Conservation (phyloP, 805 yeast genomes). For the Starmerella gropengiesseri region DNA sequence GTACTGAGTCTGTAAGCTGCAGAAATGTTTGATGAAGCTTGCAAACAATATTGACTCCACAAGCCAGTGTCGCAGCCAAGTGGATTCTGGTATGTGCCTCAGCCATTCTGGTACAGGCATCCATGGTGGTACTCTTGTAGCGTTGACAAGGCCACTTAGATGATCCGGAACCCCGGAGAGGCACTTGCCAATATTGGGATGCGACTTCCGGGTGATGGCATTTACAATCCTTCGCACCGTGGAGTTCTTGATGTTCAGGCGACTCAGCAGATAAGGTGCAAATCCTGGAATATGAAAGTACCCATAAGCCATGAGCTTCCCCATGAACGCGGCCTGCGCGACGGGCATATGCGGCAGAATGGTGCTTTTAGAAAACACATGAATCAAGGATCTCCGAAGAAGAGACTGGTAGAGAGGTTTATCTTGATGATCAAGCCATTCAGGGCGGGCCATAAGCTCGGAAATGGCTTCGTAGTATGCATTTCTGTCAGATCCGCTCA, state of each 20-base stretch:
- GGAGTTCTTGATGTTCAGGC: conserved; percentile 12
- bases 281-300: conserved; percentile 46
- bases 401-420: conserved; percentile 20
- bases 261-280: conserved; percentile 35
- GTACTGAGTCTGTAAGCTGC: conserved; percentile 27
- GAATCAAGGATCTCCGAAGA: conserved; percentile 44
- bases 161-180: conserved; percentile 1
- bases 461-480: conserved; percentile 34
- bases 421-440: conserved; percentile 28
- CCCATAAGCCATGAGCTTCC: conserved; percentile 58
- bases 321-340: conserved; percentile 54
- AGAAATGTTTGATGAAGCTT: conserved; percentile 35
- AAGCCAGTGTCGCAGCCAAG: conserved; percentile 31
- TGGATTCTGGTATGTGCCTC: not conserved
- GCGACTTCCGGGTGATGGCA: too few relatives aligned
- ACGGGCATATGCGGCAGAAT: conserved; percentile 42
- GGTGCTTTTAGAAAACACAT: conserved; percentile 35
- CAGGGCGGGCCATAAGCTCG: conserved; percentile 31
- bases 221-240: too few relatives aligned
- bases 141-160: not conserved
- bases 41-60: conserved; percentile 32
- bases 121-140: not conserved
- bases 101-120: not conserved
- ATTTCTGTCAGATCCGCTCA: conserved; percentile 30
- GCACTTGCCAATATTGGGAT: too few relatives aligned